Conservation (phyloP, 768 basidiomycete genomes). For the Trametes cingulata region DNA sequence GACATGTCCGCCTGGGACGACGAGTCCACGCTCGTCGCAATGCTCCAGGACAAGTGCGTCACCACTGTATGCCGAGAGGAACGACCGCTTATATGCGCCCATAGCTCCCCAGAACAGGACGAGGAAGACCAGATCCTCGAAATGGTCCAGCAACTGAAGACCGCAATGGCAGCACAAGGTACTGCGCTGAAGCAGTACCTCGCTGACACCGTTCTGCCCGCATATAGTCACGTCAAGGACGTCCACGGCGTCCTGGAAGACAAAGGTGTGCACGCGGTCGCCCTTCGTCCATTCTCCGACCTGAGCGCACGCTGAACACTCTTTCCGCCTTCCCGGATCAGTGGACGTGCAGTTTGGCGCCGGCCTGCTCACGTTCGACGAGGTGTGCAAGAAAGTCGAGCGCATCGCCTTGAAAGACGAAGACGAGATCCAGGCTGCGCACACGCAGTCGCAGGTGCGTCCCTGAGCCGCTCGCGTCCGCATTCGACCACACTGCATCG, state of each 20-base stretch:
- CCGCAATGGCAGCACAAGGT: conserved; percentile 30
- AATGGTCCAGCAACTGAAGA: conserved; percentile 29
- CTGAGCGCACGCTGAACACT: not conserved
- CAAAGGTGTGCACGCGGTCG: conserved; percentile 26
- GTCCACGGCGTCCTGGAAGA: conserved; percentile 38
- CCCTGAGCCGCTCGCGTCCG: conserved; percentile 44
- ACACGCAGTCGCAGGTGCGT: conserved; percentile 45
- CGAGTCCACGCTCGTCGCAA: conserved; percentile 33
- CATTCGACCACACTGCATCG: conserved; percentile 46
- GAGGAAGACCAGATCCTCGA: conserved; percentile 28
- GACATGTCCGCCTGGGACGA: conserved; percentile 34
- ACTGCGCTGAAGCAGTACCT: conserved; percentile 32
- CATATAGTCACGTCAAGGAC: conserved; percentile 36
- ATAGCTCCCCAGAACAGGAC: conserved; percentile 21
- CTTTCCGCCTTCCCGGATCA: conserved; percentile 6
- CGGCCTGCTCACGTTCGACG: conserved; percentile 55
- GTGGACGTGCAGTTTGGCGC: conserved; percentile 34
- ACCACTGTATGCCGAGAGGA: not conserved
- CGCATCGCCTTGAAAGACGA: conserved; percentile 43
- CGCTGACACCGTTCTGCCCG: conserved; percentile 38
- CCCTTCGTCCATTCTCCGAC: not conserved
- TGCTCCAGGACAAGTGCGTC: conserved; percentile 31
- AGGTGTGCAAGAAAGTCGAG: conserved; percentile 56
- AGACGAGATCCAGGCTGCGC: conserved; percentile 41
- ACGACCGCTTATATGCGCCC: conserved; percentile 16